Percentiles rank a stretch among this genome's conserved stretches.
phyloP scores from a whole-genome alignment of 75 land plant genomes.

The Sequoia sempervirens region DNA sequence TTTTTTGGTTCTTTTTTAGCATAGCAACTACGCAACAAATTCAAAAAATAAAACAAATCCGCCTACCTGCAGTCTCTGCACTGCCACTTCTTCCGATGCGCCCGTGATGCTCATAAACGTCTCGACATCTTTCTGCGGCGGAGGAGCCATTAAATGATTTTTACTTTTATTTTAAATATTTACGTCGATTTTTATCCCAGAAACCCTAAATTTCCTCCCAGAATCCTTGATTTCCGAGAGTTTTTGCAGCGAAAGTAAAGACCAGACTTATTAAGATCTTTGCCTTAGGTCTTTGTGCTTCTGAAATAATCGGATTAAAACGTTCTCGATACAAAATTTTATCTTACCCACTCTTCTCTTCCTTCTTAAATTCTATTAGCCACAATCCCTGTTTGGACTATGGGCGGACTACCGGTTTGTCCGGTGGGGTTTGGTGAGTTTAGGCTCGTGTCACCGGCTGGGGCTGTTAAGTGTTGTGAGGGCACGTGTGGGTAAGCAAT shows the following conservation, averaged over 20 bases:
- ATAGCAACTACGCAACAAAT: not conserved
- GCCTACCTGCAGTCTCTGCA: slow-evolving; percentile 52
- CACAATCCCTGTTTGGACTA: not conserved
- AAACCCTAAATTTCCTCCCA: not conserved
- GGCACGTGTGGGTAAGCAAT: not conserved
- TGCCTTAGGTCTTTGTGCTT: not conserved
- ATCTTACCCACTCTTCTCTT: not conserved
- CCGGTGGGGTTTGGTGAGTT: not conserved
- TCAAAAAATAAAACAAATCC: not conserved
- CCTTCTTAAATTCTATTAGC: not conserved
- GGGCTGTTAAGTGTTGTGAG: not conserved
- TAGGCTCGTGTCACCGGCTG: not conserved
- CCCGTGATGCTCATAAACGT: slow-evolving; percentile 85
- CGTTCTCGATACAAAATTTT: not conserved
- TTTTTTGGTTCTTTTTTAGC: too few species aligned
- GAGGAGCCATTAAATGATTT: slow-evolving; percentile 26
- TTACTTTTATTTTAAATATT: not conserved
- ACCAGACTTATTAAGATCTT: not conserved
- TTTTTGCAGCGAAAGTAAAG: not conserved
- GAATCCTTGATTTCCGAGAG: not conserved
- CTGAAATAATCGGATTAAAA: not conserved
- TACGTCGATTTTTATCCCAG: not conserved
- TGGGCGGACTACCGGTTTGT: not conserved
- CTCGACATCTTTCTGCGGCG: slow-evolving; percentile 50
- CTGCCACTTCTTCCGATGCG: slow-evolving; percentile 54